Conservation (phyloP, 2,329 filamentous ascomycete species). For the Neoascochyta sp. region DNA sequence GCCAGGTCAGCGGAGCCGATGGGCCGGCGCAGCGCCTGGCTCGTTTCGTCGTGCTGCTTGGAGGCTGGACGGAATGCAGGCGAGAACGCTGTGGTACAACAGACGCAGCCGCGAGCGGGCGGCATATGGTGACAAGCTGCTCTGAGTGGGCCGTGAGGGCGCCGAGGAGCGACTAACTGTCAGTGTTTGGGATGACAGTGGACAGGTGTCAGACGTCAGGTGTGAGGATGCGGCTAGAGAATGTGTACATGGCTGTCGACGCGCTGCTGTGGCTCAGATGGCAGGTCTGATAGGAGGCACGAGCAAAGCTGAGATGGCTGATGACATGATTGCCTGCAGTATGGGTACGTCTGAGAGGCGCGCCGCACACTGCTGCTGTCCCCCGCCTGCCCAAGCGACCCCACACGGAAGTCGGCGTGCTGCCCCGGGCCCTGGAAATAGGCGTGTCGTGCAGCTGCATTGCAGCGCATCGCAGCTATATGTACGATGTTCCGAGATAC, state of each 20-base stretch:
- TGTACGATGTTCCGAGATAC: conserved; percentile 7
- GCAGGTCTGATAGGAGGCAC: conserved; percentile 8
- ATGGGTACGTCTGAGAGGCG: too few species aligned
- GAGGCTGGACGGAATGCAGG: conserved; percentile 2
- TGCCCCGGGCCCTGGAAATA: too few species aligned
- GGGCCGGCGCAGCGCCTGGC: conserved; percentile 1
- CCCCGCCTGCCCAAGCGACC: too few species aligned
- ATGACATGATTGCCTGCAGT: too few species aligned
- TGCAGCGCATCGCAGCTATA: conserved; percentile 3
- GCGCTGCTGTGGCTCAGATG: conserved; percentile 5
- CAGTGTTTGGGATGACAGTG: too few species aligned
- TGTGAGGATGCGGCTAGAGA: conserved; percentile 7
- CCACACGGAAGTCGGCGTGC: too few species aligned
- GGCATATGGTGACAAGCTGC: not conserved
- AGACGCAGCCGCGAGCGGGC: conserved; percentile 1
- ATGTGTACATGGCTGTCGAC: conserved; percentile 2
- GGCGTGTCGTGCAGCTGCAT: conserved; percentile 2
- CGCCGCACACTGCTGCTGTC: too few species aligned
- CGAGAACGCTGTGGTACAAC: conserved; percentile 5
- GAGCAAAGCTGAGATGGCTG: too few species aligned
- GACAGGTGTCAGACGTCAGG: conserved; percentile 9
- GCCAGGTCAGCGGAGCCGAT: conserved; percentile 14
- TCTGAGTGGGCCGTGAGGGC: not conserved
- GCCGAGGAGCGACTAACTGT: conserved; percentile 1
- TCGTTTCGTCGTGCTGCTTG: conserved; percentile 5